Conservation (phyloP, 2,329 filamentous ascomycete species). For the Sporothrix variecibatus region DNA sequence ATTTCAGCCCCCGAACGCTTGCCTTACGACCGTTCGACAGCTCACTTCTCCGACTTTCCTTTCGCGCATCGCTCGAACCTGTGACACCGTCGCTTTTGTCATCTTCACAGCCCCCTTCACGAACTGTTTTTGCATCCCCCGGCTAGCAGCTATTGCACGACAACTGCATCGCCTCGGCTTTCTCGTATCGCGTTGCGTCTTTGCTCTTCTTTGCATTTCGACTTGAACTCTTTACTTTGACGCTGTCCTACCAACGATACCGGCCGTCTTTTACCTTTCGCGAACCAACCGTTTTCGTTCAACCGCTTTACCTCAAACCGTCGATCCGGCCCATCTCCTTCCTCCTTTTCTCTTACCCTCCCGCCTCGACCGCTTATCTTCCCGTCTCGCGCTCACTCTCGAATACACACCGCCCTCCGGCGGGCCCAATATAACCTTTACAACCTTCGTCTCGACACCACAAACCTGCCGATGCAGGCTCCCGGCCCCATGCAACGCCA, state of each 20-base stretch:
- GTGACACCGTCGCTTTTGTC: neutral
- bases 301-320: conserved; percentile 9
- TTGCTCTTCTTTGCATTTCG: neutral
- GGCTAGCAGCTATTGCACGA: neutral
- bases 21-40: neutral
- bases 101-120: neutral
- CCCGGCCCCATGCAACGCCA: conserved; percentile 54
- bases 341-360: neutral
- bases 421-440: neutral
- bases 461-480: conserved; percentile 49
- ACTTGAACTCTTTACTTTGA: neutral
- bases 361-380: neutral
- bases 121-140: neutral
- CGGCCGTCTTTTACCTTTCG: neutral
- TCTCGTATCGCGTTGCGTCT: neutral
- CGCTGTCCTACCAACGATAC: neutral
- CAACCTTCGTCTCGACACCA: neutral
- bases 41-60: neutral
- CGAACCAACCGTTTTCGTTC: neutral
- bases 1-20: neutral
- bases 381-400: neutral
- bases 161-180: neutral
- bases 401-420: neutral
- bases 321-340: neutral
- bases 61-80: neutral